These are phyloP conservation scores for Exophiala oligosperma DNA, from an alignment of 2,329 filamentous ascomycete genomes.

Conservation along the genomic window DNA sequence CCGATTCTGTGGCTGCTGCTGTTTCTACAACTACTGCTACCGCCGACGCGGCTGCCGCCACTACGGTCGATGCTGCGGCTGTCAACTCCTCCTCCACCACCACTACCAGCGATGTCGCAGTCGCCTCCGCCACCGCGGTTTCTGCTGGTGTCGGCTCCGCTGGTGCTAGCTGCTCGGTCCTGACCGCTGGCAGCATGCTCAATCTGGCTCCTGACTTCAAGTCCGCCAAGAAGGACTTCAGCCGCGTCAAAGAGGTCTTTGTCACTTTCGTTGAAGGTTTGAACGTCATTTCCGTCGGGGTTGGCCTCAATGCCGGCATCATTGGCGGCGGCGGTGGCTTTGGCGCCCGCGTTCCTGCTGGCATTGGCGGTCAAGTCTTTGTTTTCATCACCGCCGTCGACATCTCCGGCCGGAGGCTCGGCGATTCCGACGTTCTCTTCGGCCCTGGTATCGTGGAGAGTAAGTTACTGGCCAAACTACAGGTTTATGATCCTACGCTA, in stretches of 20 bases:
- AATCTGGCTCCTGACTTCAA: slow-evolving; percentile 24
- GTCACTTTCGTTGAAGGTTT: slow-evolving; percentile 29
- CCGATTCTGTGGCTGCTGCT: not conserved
- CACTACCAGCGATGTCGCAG: slow-evolving; percentile 1
- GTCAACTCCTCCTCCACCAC: not conserved
- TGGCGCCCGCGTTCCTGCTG: slow-evolving; percentile 18
- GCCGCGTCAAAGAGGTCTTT: slow-evolving; percentile 13
- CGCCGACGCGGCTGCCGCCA: not conserved
- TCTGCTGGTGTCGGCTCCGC: slow-evolving; percentile 4
- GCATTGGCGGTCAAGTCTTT: slow-evolving; percentile 26
- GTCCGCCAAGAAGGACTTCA: slow-evolving; percentile 18
- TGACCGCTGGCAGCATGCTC: slow-evolving; percentile 18
- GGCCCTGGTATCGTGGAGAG: slow-evolving; percentile 30
- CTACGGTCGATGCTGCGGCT: not conserved
- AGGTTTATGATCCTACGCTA: not conserved
- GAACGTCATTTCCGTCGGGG: slow-evolving; percentile 20
- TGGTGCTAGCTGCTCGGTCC: slow-evolving; percentile 10
- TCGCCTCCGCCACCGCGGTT: not conserved
- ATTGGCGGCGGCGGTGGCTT: slow-evolving; percentile 11
- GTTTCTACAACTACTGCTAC: not conserved
- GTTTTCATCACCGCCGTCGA: slow-evolving; percentile 28
- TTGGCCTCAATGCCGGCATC: slow-evolving; percentile 1
- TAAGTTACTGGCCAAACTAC: slow-evolving; percentile 5
- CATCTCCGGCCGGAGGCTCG: slow-evolving; percentile 20
- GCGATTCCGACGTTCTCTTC: slow-evolving; percentile 24